These are phyloP conservation scores for Suillus subaureus DNA, from an alignment of 768 basidiomycete species.

Conservation along the genomic window DNA sequence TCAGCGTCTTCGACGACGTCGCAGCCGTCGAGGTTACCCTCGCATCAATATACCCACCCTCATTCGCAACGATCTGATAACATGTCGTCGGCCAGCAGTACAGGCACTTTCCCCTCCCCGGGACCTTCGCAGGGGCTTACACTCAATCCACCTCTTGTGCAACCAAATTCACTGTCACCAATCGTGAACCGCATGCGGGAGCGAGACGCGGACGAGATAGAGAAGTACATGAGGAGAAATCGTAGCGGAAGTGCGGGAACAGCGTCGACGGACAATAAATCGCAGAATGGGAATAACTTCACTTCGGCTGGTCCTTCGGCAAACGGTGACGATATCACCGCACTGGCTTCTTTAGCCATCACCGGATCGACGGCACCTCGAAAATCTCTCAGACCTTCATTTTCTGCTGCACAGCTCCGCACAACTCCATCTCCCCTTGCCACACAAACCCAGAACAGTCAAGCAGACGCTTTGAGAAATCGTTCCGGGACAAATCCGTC, in stretches of 20 bases:
- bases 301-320: slow-evolving; percentile 53
- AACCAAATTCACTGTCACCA: slow-evolving; percentile 64
- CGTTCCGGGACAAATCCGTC: slow-evolving; percentile 72
- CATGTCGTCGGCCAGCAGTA: slow-evolving; percentile 35
- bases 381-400: slow-evolving; percentile 64
- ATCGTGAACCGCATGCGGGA: slow-evolving; percentile 81
- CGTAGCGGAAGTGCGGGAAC: slow-evolving; percentile 80
- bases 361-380: slow-evolving; percentile 62
- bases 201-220: slow-evolving; percentile 85
- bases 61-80: slow-evolving; percentile 40
- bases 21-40: slow-evolving; percentile 45
- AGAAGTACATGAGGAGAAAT: slow-evolving; percentile 81
- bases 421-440: slow-evolving; percentile 44
- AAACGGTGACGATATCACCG: slow-evolving; percentile 56
- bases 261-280: slow-evolving; percentile 71
- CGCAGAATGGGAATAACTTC: slow-evolving; percentile 54
- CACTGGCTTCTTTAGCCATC: slow-evolving; percentile 46
- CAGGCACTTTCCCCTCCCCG: slow-evolving; percentile 38
- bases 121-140: slow-evolving; percentile 37
- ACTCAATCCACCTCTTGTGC: slow-evolving; percentile 35
- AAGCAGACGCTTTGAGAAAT: slow-evolving; percentile 49
- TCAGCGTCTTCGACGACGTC: slow-evolving; percentile 65
- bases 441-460: slow-evolving; percentile 36
- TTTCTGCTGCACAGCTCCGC: slow-evolving; percentile 77
- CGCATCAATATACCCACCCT: slow-evolving; percentile 41